Conservation (phyloP, 169 alveolate species). For the Plasmodium cynomolgi region DNA sequence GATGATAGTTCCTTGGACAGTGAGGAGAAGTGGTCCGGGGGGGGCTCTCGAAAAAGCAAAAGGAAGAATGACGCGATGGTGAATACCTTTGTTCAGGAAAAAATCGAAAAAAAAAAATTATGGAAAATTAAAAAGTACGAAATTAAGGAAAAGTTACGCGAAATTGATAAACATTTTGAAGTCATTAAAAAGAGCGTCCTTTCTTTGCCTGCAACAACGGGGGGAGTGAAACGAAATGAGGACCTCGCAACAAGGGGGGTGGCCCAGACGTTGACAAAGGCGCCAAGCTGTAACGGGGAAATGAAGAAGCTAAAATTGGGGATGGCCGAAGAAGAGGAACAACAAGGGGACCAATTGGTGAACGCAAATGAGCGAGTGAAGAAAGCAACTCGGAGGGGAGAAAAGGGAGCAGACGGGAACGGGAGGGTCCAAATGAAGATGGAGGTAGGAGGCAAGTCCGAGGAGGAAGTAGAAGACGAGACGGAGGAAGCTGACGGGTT, state of each 20-base stretch:
- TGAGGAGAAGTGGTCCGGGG: not conserved
- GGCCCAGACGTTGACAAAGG: not conserved
- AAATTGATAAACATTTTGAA: constrained; percentile 71
- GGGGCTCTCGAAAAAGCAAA: not conserved
- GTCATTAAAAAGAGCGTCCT: constrained; percentile 35
- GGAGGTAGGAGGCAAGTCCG: not conserved
- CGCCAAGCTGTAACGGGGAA: not conserved
- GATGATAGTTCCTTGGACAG: not conserved
- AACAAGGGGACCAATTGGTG: not conserved
- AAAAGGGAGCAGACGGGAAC: not conserved
- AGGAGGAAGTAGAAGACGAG: not conserved
- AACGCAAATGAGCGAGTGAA: not conserved
- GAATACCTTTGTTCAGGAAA: constrained; percentile 13
- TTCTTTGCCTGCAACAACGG: not conserved
- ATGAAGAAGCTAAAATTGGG: not conserved
- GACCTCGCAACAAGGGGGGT: not conserved
- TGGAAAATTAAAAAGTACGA: constrained; percentile 55
- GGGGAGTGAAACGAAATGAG: not conserved
- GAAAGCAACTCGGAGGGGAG: not conserved
- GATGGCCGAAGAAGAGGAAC: not conserved
- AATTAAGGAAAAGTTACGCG: constrained; percentile 58
- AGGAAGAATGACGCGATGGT: not conserved
- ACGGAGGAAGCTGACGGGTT: not conserved
- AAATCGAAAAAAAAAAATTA: constrained; percentile 33
- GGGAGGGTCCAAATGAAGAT: not conserved